phyloP scores from a whole-genome alignment of 306 rosid species.

The Quercus cerris region DNA sequence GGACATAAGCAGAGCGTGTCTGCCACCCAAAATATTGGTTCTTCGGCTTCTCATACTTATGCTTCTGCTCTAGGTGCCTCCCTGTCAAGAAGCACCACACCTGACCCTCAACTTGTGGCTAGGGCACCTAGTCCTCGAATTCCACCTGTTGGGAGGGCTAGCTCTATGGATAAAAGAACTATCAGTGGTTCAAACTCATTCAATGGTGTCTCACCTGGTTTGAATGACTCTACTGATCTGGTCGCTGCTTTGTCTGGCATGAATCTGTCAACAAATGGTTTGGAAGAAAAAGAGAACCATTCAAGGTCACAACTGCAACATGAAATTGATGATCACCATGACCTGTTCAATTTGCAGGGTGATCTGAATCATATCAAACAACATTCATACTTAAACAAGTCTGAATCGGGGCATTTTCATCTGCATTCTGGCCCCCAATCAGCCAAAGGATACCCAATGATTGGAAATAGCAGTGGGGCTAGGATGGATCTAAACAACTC shows the following conservation, averaged over 20 bases:
- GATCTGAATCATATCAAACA: slow-evolving; percentile 67
- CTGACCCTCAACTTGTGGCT: slow-evolving; percentile 81
- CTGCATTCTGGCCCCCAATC: slow-evolving; percentile 34
- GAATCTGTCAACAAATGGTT: slow-evolving; percentile 66
- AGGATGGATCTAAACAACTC: slow-evolving; percentile 43
- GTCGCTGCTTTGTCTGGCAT: slow-evolving; percentile 72
- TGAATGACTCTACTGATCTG: slow-evolving; percentile 65
- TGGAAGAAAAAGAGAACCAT: slow-evolving; percentile 49
- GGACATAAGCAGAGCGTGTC: slow-evolving; percentile 63
- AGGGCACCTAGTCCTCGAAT: slow-evolving; percentile 94
- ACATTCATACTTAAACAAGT: slow-evolving; percentile 57
- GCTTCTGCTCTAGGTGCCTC: slow-evolving; percentile 91
- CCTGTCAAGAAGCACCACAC: slow-evolving; percentile 88
- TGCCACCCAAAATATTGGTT: slow-evolving; percentile 54
- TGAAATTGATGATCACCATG: slow-evolving; percentile 59
- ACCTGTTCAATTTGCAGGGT: slow-evolving; percentile 73
- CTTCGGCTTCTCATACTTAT: slow-evolving; percentile 60
- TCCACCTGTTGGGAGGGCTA: slow-evolving; percentile 77
- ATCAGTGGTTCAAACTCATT: slow-evolving; percentile 1
- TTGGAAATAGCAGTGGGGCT: slow-evolving; percentile 46
- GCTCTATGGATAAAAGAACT: slow-evolving; percentile 64
- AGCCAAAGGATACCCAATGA: slow-evolving; percentile 40
- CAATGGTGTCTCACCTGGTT: slow-evolving; percentile 55
- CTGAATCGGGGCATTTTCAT: slow-evolving; percentile 61
- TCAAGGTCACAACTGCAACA: slow-evolving; percentile 57